Conservation (phyloP, 2,329 filamentous ascomycete species). For the Clonostachys chloroleuca region DNA sequence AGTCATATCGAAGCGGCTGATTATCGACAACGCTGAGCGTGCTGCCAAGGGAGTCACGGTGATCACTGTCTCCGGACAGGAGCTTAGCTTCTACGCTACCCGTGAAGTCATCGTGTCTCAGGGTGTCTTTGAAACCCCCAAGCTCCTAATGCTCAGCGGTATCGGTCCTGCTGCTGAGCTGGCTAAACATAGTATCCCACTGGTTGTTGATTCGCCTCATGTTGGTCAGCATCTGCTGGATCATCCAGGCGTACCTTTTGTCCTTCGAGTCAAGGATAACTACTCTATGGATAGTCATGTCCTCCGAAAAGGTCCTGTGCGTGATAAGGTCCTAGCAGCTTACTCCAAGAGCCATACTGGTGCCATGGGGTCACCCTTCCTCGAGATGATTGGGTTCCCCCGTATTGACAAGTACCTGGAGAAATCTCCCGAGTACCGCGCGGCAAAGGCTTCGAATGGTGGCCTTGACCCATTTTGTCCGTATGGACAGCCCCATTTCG, state of each 20-base stretch:
- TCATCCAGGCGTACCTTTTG: slow-evolving; percentile 48
- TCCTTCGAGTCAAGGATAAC: slow-evolving; percentile 37
- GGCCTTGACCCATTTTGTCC: slow-evolving; percentile 50
- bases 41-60: slow-evolving; percentile 40
- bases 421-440: slow-evolving; percentile 39
- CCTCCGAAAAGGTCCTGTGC: slow-evolving; percentile 25
- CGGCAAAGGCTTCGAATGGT: slow-evolving; percentile 32
- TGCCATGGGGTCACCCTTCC: slow-evolving; percentile 30
- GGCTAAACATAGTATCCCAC: slow-evolving; percentile 43
- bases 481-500: slow-evolving; percentile 54
- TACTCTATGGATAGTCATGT: slow-evolving; percentile 32
- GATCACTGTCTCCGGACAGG: slow-evolving; percentile 25
- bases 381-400: slow-evolving; percentile 51
- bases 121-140: slow-evolving; percentile 59
- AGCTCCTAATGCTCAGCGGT: slow-evolving; percentile 62
- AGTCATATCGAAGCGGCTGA: slow-evolving; percentile 44
- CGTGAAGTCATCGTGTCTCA: slow-evolving; percentile 41
- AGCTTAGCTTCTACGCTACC: slow-evolving; percentile 38
- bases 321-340: slow-evolving; percentile 21
- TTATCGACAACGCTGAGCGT: slow-evolving; percentile 38
- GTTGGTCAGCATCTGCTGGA: slow-evolving; percentile 64
- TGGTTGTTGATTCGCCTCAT: slow-evolving; percentile 51
- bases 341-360: slow-evolving; percentile 32
- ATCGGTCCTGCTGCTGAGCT: slow-evolving; percentile 53
- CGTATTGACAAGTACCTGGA: slow-evolving; percentile 50